Evolutionary conservation across 257 asterid species (phyloP), one percentile per base, ranked within the genome.

Genomic region (Solanum bukasovii): DNA sequence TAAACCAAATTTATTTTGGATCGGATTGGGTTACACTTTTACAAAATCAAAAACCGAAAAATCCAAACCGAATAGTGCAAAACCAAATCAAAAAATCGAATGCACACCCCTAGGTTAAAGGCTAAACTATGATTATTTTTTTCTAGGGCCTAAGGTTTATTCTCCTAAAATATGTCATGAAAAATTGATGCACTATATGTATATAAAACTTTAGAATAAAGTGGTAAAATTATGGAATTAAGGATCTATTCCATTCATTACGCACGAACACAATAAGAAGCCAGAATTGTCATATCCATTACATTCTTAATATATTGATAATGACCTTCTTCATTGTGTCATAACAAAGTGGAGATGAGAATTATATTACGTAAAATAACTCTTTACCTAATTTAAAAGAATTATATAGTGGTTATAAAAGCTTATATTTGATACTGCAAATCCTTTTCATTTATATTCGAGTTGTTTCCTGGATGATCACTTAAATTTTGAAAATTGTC

Each of bases 131-230:
- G 35, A 61, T 61, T 88, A 83, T 71, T 87, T 21, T 77, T 81
- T 82, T 74, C 87, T 38, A 86, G 59, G 84, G 81, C 71, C 84
- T 84, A 88, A 82, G 88, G 88, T 67, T 90, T 87, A 87, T 89
- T 87, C 91, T 67, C 88, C 73, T 11, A 63, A 71, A 86, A 87
- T 87, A 74, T 88, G 87, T 87, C 85, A 35, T 34, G 49, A 84
- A 79, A 91, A 88, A 87, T 42, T 89, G 85, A 90, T 88, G 90
- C 86, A 88, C 86, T 87, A 84, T 31, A 89, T 83, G 33, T 63
- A 65, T 46, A n/a, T 63, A 84, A 88, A 88, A 89, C 81, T 89
- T 84, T 90, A 82, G 93, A 90, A 93, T 93, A 93, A 93, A 93
- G 95, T 44, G 84, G 52, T 67, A n/a, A 87, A 73, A 78, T 59